phyloP scores from a whole-genome alignment of 2,329 filamentous ascomycete genomes.

The Coniochaeta pulveracea region DNA sequence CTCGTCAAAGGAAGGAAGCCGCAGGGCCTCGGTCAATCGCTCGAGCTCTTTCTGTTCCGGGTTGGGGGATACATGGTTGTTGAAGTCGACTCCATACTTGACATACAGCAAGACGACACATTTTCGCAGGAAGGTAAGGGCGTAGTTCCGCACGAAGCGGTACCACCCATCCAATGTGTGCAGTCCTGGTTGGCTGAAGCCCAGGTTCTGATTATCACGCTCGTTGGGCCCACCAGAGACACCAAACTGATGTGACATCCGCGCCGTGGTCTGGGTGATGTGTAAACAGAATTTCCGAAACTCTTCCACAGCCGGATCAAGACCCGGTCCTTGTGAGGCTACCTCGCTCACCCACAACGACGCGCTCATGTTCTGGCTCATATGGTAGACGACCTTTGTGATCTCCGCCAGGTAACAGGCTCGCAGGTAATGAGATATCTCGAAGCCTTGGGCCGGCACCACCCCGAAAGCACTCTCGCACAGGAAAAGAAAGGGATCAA shows the following conservation, averaged over 20 bases:
- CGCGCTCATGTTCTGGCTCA: conserved; percentile 41
- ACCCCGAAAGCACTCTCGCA: conserved; percentile 67
- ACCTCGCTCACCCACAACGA: conserved; percentile 36
- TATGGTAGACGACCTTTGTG: conserved; percentile 61
- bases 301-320: conserved; percentile 35
- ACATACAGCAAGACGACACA: conserved; percentile 73
- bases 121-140: conserved; percentile 84
- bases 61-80: conserved; percentile 50
- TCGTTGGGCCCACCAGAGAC: conserved; percentile 14
- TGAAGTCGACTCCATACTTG: conserved; percentile 81
- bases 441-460: conserved; percentile 53
- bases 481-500: conserved; percentile 71
- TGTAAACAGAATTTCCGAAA: conserved; percentile 48
- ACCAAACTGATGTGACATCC: conserved; percentile 28
- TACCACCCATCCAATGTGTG: conserved; percentile 43
- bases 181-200: conserved; percentile 44
- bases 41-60: conserved; percentile 67
- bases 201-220: conserved; percentile 25
- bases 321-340: conserved; percentile 25
- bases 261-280: conserved; percentile 32
- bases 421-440: conserved; percentile 68
- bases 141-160: conserved; percentile 64
- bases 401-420: conserved; percentile 88
- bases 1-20: conserved; percentile 67
- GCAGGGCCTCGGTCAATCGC: conserved; percentile 65